phyloP scores from a whole-genome alignment of 345 rosid species.

The Dovyalis caffra region DNA sequence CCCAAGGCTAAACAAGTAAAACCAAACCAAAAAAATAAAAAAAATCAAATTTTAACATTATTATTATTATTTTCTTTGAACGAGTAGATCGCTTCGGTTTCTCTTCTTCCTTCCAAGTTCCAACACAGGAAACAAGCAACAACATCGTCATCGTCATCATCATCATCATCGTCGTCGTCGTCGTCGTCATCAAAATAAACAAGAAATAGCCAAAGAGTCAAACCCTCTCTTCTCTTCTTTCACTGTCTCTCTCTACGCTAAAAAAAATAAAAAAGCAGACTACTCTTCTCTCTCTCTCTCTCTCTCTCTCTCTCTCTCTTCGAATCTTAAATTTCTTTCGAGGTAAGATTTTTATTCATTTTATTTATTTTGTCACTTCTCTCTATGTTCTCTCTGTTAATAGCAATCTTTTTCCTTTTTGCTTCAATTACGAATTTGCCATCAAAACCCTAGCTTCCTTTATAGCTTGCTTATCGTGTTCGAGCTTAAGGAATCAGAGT shows the following conservation, averaged over 20 bases:
- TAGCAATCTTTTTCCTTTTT: constrained; percentile 1
- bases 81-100: constrained; percentile 13
- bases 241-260: constrained; percentile 1
- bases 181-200: constrained; percentile 23
- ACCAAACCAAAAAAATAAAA: neutral
- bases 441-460: constrained; percentile 51
- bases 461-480: constrained; percentile 15
- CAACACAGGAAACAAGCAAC: constrained; percentile 12
- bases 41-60: neutral
- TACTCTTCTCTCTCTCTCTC: constrained; percentile 6
- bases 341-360: constrained; percentile 29
- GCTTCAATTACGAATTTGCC: constrained; percentile 31
- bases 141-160: constrained; percentile 28
- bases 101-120: constrained; percentile 14
- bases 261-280: neutral
- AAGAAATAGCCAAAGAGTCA: constrained; percentile 45
- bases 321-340: constrained; percentile 31
- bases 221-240: constrained; percentile 26
- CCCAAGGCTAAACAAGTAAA: neutral
- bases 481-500: constrained; percentile 6
- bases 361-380: too few relatives aligned
- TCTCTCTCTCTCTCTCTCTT: constrained; percentile 8
- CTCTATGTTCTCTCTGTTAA: neutral
- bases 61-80: neutral
- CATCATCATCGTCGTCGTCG: constrained; percentile 31